phyloP scores from a whole-genome alignment of 2,329 filamentous ascomycete genomes.

The Aspergillus versicolor region DNA sequence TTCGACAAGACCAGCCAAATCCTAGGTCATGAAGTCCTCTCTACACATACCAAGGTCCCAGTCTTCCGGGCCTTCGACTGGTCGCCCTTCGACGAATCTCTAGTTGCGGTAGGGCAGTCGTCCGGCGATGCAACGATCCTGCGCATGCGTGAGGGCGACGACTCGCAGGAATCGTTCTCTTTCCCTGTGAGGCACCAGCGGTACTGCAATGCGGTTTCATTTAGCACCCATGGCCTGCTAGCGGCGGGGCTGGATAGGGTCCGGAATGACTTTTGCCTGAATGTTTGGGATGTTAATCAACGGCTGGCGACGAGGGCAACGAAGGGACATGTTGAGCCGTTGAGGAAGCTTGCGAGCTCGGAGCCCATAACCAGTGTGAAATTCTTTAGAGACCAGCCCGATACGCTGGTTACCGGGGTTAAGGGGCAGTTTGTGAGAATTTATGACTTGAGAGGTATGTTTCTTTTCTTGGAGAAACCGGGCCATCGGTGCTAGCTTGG shows the following conservation, averaged over 20 bases:
- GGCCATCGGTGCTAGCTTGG: background rate
- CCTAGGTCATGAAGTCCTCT: slow-evolving; percentile 54
- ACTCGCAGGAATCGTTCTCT: slow-evolving; percentile 46
- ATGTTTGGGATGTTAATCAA: slow-evolving; percentile 62
- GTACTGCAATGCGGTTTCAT: slow-evolving; percentile 64
- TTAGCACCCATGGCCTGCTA: slow-evolving; percentile 56
- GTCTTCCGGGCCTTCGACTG: slow-evolving; percentile 66
- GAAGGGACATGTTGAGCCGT: slow-evolving; percentile 47
- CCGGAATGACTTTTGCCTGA: slow-evolving; percentile 64
- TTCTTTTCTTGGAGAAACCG: background rate
- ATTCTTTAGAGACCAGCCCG: slow-evolving; percentile 61
- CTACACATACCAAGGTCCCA: slow-evolving; percentile 56
- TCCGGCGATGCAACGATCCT: slow-evolving; percentile 62
- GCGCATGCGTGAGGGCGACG: slow-evolving; percentile 54
- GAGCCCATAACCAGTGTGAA: slow-evolving; percentile 64
- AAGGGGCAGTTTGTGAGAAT: slow-evolving; percentile 61
- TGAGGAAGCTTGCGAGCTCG: slow-evolving; percentile 60
- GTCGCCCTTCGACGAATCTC: slow-evolving; percentile 57
- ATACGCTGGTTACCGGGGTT: slow-evolving; percentile 61
- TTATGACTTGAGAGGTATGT: slow-evolving; percentile 60
- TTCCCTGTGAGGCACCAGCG: slow-evolving; percentile 63
- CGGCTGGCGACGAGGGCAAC: slow-evolving; percentile 37
- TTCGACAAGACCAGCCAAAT: slow-evolving; percentile 32
- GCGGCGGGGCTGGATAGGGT: slow-evolving; percentile 64
- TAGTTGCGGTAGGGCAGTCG: slow-evolving; percentile 61